Percentiles rank a stretch among this genome's conserved stretches.
phyloP scores from a whole-genome alignment of 352 stramenopile genomes.

The Phytopythium aichiense region DNA sequence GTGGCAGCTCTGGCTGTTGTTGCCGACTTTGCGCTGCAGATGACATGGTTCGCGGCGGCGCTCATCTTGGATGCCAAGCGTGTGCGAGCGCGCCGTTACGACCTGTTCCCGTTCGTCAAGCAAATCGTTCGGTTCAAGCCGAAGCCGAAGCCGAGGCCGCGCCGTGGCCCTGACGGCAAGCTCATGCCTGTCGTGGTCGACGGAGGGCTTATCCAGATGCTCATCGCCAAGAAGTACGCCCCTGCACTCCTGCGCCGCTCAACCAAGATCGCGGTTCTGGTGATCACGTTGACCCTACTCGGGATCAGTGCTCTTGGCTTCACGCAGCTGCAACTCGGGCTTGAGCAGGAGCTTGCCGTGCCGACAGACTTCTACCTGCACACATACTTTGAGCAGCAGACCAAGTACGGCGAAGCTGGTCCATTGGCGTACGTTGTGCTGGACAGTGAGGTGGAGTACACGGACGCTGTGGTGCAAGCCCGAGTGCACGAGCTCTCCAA shows the following conservation, averaged over 20 bases:
- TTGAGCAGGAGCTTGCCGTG: conserved; percentile 86
- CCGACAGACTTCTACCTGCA: conserved; percentile 88
- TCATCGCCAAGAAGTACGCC: conserved; percentile 63
- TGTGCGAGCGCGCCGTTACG: conserved; percentile 59
- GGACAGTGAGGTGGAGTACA: conserved; percentile 62
- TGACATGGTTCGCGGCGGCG: conserved; percentile 86
- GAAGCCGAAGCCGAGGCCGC: conserved; percentile 2
- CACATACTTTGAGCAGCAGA: conserved; percentile 87
- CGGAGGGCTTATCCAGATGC: conserved; percentile 43
- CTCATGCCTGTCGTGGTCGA: not conserved
- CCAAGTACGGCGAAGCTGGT: conserved; percentile 76
- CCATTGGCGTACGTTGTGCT: conserved; percentile 86
- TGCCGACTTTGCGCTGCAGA: conserved; percentile 76
- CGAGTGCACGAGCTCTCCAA: conserved; percentile 69
- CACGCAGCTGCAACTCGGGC: conserved; percentile 65
- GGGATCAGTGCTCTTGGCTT: conserved; percentile 53
- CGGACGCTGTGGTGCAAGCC: conserved; percentile 40
- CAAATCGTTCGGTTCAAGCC: conserved; percentile 38
- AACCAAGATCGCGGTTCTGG: conserved; percentile 58
- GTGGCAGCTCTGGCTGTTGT: conserved; percentile 81
- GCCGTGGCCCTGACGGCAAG: conserved; percentile 11
- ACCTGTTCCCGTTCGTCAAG: conserved; percentile 63
- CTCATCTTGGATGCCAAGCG: conserved; percentile 73
- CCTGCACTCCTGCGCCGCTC: conserved; percentile 55
- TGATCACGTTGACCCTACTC: conserved; percentile 25